Base-by-base conservation (phyloP, 257 asterid species). In the Nicotiana benthamiana region DNA sequence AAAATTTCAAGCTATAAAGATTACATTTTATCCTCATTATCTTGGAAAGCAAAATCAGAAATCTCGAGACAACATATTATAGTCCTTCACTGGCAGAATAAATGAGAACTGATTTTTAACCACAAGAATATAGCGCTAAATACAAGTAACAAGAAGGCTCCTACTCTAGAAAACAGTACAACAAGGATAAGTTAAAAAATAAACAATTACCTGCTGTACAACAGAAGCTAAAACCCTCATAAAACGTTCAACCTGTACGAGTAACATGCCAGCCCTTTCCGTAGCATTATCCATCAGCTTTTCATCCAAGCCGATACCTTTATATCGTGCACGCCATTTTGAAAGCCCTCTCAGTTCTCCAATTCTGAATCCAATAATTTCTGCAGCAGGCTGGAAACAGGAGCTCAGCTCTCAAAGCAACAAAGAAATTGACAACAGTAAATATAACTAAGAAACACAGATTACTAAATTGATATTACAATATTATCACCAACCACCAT, bases 271-370 rank as follows among this genome's bases (percentile, higher is more conserved):
- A 81, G 98, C 92, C 80, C 88, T 91, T 88, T 94, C 98, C 66
- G 95, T 91, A 64, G 96, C 97, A 86, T 82, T 88, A 82, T 93
- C 94, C 80, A 96, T 89, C 83, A 94, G 84, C 64, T 87, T 88
- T 88, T 93, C 99, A 78, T 92, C 96, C 87, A 96, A 88, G 63
- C 99, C 99, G 85, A 96, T 91, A 80, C 89, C 90, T 60, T 59
- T 85, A 90, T 67, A 96, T 68, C 98, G 97, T 83, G 98, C 91
- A 77, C 95, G 97, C 99, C 99, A 96, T 86, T 85, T 94, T 83
- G 97, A 93, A 86, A 94, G 96, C 75, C 97, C 98, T 87, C 96
- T 90, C 36, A 96, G 89, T 83, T 93, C 99, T 88, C 99, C 99
- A 88, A 96, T 82, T 86, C 97, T 89, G 80, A 96, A 96, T 62